These are phyloP conservation scores for Diversispora epigaea DNA, from an alignment of 192 early-diverging fungal species.

Conservation along the genomic window DNA sequence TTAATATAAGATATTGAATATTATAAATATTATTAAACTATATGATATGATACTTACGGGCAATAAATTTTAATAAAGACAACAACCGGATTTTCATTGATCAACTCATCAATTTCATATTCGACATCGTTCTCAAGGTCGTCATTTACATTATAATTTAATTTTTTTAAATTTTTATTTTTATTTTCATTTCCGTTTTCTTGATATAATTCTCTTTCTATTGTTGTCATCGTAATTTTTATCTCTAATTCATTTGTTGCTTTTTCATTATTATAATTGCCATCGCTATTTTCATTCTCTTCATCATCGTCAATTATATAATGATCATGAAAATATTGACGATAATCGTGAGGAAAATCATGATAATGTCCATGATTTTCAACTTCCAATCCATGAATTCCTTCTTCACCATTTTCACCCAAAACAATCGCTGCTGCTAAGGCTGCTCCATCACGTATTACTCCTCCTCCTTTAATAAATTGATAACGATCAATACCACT, in stretches of 20 bases:
- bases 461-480: neutral
- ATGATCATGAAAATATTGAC: slow-evolving; percentile 3
- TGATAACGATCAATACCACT: slow-evolving; percentile 6
- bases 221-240: no score
- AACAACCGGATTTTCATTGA: slow-evolving; percentile 17
- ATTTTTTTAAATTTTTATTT: no score
- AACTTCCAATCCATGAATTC: slow-evolving; percentile 26
- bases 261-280: neutral
- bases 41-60: slow-evolving; percentile 11
- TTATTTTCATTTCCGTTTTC: no score
- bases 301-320: neutral
- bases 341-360: slow-evolving; percentile 14
- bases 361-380: neutral
- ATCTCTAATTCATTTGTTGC: neutral
- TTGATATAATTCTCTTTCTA: no score
- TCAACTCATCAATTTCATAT: slow-evolving; percentile 1
- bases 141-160: no score
- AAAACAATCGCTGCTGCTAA: slow-evolving; percentile 22
- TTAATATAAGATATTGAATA: neutral
- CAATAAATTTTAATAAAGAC: slow-evolving; percentile 24
- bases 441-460: slow-evolving; percentile 14
- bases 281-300: neutral
- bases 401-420: slow-evolving; percentile 31
- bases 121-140: no score
- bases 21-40: neutral